Percentiles rank a stretch among this genome's conserved stretches.
These are phyloP conservation scores for Aspergillus pseudoterreus DNA, from an alignment of 2,329 filamentous ascomycete genomes.

Conservation along the genomic window DNA sequence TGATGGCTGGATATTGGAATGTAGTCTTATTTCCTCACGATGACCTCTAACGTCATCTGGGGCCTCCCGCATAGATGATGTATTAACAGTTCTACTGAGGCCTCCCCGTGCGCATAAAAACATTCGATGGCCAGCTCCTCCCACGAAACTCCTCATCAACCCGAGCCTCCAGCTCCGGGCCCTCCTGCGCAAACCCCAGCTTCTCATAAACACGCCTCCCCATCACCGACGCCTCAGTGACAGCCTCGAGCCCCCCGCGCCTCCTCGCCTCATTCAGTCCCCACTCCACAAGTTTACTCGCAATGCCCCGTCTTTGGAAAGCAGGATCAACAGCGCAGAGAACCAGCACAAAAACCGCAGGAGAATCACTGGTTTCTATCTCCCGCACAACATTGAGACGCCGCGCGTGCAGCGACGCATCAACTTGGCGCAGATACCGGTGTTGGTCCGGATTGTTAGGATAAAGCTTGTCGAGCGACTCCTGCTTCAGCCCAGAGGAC, in stretches of 20 bases:
- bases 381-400: constrained; percentile 36
- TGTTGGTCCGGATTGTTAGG: constrained; percentile 45
- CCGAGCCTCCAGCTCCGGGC: constrained; percentile 40
- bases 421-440: constrained; percentile 46
- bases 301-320: constrained; percentile 50
- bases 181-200: constrained; percentile 45
- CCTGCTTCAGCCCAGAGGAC: no score
- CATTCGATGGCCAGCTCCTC: constrained; percentile 38
- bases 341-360: constrained; percentile 48
- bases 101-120: constrained; percentile 50
- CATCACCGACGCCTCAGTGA: constrained; percentile 49
- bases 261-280: no score
- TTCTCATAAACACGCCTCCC: constrained; percentile 47
- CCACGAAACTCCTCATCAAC: constrained; percentile 43
- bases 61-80: no score
- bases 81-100: no score
- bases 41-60: no score
- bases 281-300: constrained; percentile 43
- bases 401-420: constrained; percentile 36
- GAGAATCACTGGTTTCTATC: constrained; percentile 30
- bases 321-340: constrained; percentile 52
- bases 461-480: constrained; percentile 34
- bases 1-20: no score
- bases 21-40: no score
- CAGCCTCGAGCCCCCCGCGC: constrained; percentile 45